Conservation (phyloP, 2,329 filamentous ascomycete genomes). For the Epichloe scottii region DNA sequence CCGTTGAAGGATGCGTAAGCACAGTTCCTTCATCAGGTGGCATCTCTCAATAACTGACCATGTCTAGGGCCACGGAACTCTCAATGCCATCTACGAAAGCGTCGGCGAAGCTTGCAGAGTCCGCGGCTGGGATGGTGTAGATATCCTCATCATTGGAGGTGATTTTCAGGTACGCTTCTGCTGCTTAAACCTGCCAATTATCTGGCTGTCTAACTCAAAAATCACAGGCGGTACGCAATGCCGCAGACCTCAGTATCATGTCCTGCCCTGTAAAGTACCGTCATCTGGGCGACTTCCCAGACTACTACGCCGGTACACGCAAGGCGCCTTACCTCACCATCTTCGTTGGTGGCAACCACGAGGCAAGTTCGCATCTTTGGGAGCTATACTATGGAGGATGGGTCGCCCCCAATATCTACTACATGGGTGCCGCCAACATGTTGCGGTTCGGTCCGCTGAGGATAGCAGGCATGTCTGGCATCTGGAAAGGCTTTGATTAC, state of each 20-base stretch:
- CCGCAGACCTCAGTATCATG: slow-evolving; percentile 76
- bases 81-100: slow-evolving; percentile 83
- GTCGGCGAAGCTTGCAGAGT: slow-evolving; percentile 54
- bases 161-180: slow-evolving; percentile 67
- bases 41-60: slow-evolving; percentile 10
- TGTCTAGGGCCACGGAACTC: slow-evolving; percentile 73
- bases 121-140: slow-evolving; percentile 69
- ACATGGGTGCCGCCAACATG: slow-evolving; percentile 85
- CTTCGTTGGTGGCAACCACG: slow-evolving; percentile 91
- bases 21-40: not conserved
- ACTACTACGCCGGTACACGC: slow-evolving; percentile 75
- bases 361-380: slow-evolving; percentile 79
- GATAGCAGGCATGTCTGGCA: slow-evolving; percentile 83
- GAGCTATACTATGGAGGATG: slow-evolving; percentile 95
- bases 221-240: slow-evolving; percentile 68
- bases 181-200: not conserved
- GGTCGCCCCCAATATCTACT: slow-evolving; percentile 96
- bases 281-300: slow-evolving; percentile 78
- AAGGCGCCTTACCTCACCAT: slow-evolving; percentile 79
- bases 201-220: too few relatives aligned
- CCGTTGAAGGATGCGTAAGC: slow-evolving; percentile 76
- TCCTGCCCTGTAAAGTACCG: slow-evolving; percentile 83
- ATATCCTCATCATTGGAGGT: slow-evolving; percentile 86
- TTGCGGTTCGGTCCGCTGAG: slow-evolving; percentile 71
- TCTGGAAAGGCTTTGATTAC: slow-evolving; percentile 90